Conservation (phyloP, 495 filamentous ascomycete genomes). For the Clavariopsis aquatica region DNA sequence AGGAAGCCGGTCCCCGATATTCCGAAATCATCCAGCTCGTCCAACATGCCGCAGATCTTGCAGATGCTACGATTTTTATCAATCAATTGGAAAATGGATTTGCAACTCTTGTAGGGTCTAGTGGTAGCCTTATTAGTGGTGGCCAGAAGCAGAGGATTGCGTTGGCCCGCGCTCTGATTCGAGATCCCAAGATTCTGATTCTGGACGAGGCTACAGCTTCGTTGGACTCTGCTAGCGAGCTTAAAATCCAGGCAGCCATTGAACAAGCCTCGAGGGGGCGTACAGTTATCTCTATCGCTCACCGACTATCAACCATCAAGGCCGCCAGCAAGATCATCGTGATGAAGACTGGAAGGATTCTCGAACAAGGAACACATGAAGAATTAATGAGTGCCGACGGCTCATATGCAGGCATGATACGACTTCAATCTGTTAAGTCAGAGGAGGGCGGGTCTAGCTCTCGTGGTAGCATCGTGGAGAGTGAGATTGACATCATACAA, state of each 20-base stretch:
- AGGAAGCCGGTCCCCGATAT: constrained; percentile 40
- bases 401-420: constrained; percentile 37
- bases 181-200: constrained; percentile 77
- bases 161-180: constrained; percentile 53
- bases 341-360: constrained; percentile 69
- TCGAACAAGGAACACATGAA: constrained; percentile 72
- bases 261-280: constrained; percentile 42
- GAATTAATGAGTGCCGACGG: constrained; percentile 57
- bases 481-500: constrained; percentile 5
- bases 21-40: constrained; percentile 49
- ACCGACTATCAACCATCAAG: constrained; percentile 82
- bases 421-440: constrained; percentile 38
- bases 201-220: constrained; percentile 88
- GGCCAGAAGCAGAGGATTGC: constrained; percentile 49
- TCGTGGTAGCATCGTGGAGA: background rate
- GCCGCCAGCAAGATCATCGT: constrained; percentile 85
- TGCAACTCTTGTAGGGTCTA: constrained; percentile 44
- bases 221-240: constrained; percentile 84
- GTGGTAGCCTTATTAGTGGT: constrained; percentile 45
- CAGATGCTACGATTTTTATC: constrained; percentile 45
- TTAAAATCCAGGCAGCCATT: constrained; percentile 56
- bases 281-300: constrained; percentile 82
- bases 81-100: constrained; percentile 40
- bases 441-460: constrained; percentile 1
- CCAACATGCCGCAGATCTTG: constrained; percentile 47